phyloP scores from a whole-genome alignment of 1,284 basidiomycete genomes.

The Apiotrichum gamsii region DNA sequence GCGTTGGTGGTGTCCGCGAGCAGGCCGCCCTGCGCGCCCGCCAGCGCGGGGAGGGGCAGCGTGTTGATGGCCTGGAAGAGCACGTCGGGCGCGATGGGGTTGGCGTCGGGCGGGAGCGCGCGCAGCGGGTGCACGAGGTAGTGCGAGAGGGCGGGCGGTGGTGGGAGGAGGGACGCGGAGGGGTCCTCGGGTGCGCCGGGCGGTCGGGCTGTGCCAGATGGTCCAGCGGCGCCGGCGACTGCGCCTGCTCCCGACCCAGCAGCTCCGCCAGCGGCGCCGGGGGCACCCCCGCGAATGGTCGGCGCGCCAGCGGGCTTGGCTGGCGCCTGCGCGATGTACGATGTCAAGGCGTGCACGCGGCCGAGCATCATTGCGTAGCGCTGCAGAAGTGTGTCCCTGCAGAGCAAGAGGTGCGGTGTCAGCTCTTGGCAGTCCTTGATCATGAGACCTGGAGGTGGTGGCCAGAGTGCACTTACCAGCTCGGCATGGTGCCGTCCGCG shows the following conservation, averaged over 20 bases:
- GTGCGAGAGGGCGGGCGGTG: slow-evolving; percentile 11
- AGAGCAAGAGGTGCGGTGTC: no score
- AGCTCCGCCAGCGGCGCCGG: background rate
- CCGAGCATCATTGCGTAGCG: slow-evolving; percentile 38
- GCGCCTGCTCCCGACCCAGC: background rate
- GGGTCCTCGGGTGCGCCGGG: background rate
- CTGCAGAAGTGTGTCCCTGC: slow-evolving; percentile 37
- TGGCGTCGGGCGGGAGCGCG: slow-evolving; percentile 23
- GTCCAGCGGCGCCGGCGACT: background rate
- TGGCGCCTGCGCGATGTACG: slow-evolving; percentile 21
- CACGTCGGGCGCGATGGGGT: slow-evolving; percentile 26
- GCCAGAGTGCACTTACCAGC: slow-evolving; percentile 29
- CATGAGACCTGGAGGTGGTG: background rate
- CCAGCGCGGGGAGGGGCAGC: slow-evolving; percentile 15
- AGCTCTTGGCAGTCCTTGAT: no score
- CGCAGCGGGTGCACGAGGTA: slow-evolving; percentile 38
- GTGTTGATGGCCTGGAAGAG: slow-evolving; percentile 37
- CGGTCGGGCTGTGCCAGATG: background rate
- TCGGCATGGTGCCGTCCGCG: slow-evolving; percentile 32
- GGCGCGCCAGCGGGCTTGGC: background rate
- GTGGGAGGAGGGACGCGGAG: background rate
- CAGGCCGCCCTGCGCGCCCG: slow-evolving; percentile 7
- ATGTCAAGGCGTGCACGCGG: slow-evolving; percentile 31
- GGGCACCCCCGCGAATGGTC: background rate
- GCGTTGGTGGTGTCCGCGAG: background rate